phyloP scores from a whole-genome alignment of 2,329 filamentous ascomycete species.

The Ophiostoma novo-ulmi region DNA sequence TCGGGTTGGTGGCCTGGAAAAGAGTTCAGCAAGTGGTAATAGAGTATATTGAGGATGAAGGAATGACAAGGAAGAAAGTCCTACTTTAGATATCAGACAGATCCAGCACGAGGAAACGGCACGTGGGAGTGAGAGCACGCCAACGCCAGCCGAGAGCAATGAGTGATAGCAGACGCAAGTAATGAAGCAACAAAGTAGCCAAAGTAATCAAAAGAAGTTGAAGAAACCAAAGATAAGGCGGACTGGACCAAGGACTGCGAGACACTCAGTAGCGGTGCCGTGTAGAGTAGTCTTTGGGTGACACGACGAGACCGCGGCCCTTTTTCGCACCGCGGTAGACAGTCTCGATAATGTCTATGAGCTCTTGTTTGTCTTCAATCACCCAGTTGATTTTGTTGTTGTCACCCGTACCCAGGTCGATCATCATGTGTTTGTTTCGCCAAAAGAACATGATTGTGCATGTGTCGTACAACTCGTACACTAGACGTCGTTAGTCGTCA shows the following conservation, averaged over 20 bases:
- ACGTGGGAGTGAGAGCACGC: background rate
- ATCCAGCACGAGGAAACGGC: background rate
- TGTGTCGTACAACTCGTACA: conserved; percentile 73
- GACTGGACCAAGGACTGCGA: background rate
- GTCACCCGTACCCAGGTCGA: conserved; percentile 94
- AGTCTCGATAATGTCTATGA: conserved; percentile 97
- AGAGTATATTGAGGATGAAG: background rate
- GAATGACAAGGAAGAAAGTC: background rate
- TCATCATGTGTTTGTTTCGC: conserved; percentile 98
- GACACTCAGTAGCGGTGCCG: conserved; percentile 57
- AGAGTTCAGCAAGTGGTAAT: background rate
- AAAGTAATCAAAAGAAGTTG: background rate
- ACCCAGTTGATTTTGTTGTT: conserved; percentile 59
- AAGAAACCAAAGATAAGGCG: background rate
- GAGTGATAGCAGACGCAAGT: background rate
- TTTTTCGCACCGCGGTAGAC: conserved; percentile 99
- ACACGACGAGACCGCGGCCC: conserved; percentile 90
- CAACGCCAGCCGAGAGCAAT: background rate
- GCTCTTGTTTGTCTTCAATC: conserved; percentile 93
- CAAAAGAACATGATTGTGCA: conserved; percentile 87
- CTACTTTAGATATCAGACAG: conserved; percentile 1
- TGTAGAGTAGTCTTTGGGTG: conserved; percentile 75
- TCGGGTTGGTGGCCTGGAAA: background rate
- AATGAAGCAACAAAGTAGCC: background rate
- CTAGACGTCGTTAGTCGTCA: conserved; percentile 54